A percentile compares a stretch with the other conserved stretches of the same genome.
phyloP scores from a whole-genome alignment of 352 stramenopile species.

The Pythium plurisporium region DNA sequence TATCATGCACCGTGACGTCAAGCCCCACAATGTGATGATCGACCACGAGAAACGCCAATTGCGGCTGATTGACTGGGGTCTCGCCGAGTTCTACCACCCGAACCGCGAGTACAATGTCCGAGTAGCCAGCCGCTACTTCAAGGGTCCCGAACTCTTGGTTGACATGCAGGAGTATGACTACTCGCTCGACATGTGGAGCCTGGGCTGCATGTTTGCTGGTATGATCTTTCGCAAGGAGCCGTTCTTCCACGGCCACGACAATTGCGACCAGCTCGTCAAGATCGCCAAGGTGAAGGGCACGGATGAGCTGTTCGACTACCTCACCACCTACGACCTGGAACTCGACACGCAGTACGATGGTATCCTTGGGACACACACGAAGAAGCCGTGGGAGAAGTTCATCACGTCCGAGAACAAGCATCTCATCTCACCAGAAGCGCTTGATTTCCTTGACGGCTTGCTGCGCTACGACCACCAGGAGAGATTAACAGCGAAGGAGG shows the following conservation, averaged over 20 bases:
- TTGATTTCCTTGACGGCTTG: conserved; percentile 92
- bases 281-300: conserved; percentile 98
- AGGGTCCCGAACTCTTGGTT: conserved; percentile 97
- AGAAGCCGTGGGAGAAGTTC: conserved; percentile 99
- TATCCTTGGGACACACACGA: conserved; percentile 95
- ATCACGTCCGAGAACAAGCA: conserved; percentile 98
- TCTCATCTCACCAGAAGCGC: conserved; percentile 93
- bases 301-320: conserved; percentile 98
- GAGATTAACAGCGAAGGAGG: conserved; percentile 97
- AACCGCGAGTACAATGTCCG: conserved; percentile 99
- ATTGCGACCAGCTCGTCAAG: conserved; percentile 99
- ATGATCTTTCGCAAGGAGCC: conserved; percentile 99
- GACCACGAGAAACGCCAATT: conserved; percentile 98
- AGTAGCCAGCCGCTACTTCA: conserved; percentile 99
- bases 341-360: conserved; percentile 98
- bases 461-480: conserved; percentile 96
- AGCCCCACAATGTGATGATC: conserved; percentile 99
- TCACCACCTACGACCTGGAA: conserved; percentile 99
- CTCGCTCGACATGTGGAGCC: conserved; percentile 98
- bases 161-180: conserved; percentile 99
- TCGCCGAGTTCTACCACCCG: conserved; percentile 99
- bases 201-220: conserved; percentile 99
- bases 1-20: conserved; percentile 99
- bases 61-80: conserved; percentile 98
- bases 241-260: conserved; percentile 99